Evolutionary conservation across 257 asterid species (phyloP), one percentile per base, ranked within the genome.

Genomic region (Solanum tarapatanum): DNA sequence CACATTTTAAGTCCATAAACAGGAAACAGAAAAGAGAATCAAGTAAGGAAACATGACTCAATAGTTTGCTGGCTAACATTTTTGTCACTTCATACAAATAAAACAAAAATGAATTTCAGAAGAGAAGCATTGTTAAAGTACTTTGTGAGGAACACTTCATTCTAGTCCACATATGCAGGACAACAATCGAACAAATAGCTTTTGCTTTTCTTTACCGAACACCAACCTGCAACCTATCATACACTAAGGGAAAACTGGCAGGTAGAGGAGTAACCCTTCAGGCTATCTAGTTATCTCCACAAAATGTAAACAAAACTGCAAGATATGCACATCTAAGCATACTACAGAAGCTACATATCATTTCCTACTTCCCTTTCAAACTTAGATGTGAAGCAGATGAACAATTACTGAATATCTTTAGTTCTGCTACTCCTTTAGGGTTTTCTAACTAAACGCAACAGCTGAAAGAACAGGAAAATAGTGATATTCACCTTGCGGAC

Each of bases 401-500:
- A 28, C 9, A 28, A 1, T 17, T 45, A 45, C 43, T 48, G 43
- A 10, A 80, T 43, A 79, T 43, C 37, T 14, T 43, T 43, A 79
- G 58, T 45, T 28, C 69, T 82, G 17, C 30, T 82, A 82, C 69
- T 82, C 28, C 28, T 3, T 48, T 28, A 2, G 2, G 19, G 26
- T 12, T 82, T 28, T 17, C 33, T 32, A 70, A 70, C 37, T 26
- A 48, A 43, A 43, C 4, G 21, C 9, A 82, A 48, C 85, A 45
- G 69, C 69, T 82, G 19, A 48, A 45, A 24, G 32, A 16, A 28
- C 26, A 45, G 24, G 19, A 26, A 39, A 69, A 85, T 10, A 85
- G 82, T 8, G 13, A 64, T 32, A 9, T 35, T 80, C 85, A 97
- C 99, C 99, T 97, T 97, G 77, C 99, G 99, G 86, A 97, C 99